Base-by-base conservation (phyloP, 805 yeast species). In the Zygosaccharomyces lentus region DNA sequence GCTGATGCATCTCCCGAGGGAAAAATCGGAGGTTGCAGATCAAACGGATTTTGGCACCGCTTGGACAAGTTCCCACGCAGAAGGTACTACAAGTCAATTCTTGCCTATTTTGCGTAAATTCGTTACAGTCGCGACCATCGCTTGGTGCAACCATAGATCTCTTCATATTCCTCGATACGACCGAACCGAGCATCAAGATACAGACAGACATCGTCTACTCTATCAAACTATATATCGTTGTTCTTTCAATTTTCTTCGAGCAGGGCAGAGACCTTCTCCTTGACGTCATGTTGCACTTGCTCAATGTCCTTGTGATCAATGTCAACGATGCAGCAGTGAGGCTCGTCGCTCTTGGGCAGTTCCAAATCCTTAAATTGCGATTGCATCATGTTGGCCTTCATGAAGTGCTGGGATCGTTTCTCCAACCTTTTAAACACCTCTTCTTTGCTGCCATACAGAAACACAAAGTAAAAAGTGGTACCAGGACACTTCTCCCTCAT, bases 311-410 rank as follows among this genome's bases (percentile, higher is more conserved):
- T 60, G 16, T 51, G 55, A 35, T 62, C 62, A 15, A 68, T 66
- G 16, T 64, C 50, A 2, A 69, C 53, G n/a, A 64, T 54, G 7
- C 51, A 37, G 17, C 70, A 61, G 21, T 64, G 51, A 2, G 55
- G 48, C 16, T 67, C 69, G 2, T 58, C 68, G 2, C 61, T 70
- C 10, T 55, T 36, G 0, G 97, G 96, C 4, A 86, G 66, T 62
- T 89, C 85, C 77, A 87, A 75, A 45, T 80, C 81, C 10, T 72
- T 79, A 53, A 81, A 82, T 63, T 90, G 97, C 16, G 89, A 80
- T 49, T 78, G 74, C 43, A 89, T 80, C 96, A 90, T 87, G 49
- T 79, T 76, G 4, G 82, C 75, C 61, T 90, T 90, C 96, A 93
- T 89, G 63, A 76, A 93, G 61, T 93, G 99, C 40, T 79, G 78